Evolutionary conservation across 306 rosid genomes (phyloP), one percentile per base, ranked within the genome.

Genomic region (Trichosanthes cucumerina): DNA sequence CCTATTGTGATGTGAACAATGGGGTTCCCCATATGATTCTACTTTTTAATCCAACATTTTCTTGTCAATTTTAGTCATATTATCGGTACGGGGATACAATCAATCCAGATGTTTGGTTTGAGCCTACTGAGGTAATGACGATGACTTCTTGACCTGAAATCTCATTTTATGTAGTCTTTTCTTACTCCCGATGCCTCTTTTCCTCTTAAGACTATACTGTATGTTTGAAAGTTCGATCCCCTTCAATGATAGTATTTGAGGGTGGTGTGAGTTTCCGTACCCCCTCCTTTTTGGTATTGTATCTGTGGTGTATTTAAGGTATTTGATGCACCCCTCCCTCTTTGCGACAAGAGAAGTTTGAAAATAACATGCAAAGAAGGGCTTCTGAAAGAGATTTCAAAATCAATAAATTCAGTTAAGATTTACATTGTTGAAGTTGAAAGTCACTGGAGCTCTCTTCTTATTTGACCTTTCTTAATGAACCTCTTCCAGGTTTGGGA

Each of bases 61-160:
- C 78, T 75, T 80, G 41, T 82, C 28, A 72, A 81, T 88, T 82
- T 73, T 87, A 92, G 98, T 0, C 95, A 33, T 94, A 94, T 59
- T 92, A 89, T 87, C 86, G 92, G 66, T 89, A 54, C 83, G 88
- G 85, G 41, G 98, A 90, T 65, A 79, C 90, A 79, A 84, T 86
- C 24, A 87, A 84, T 82, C 97, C 99, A 76, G 96, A 92, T 85
- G 99, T 92, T 69, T 92, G 99, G 98, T 88, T 95, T 91, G 99
- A 91, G 58, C 87, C 97, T 58, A 82, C 87, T 60, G 96, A 91
- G 97, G 97, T 90, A 83, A 65, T 43, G 15, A 24, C 28, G 57
- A 68, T 41, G 75, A 68, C 52, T 70, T 70, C 54, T 46, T 71
- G 43, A 14, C n/a, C 56, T 23, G 31, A 68, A 36, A 9, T 39